A percentile compares a stretch with the other conserved stretches of the same genome.
These are phyloP conservation scores for Cytospora leucostoma DNA, from an alignment of 2,329 filamentous ascomycete genomes.

Conservation along the genomic window DNA sequence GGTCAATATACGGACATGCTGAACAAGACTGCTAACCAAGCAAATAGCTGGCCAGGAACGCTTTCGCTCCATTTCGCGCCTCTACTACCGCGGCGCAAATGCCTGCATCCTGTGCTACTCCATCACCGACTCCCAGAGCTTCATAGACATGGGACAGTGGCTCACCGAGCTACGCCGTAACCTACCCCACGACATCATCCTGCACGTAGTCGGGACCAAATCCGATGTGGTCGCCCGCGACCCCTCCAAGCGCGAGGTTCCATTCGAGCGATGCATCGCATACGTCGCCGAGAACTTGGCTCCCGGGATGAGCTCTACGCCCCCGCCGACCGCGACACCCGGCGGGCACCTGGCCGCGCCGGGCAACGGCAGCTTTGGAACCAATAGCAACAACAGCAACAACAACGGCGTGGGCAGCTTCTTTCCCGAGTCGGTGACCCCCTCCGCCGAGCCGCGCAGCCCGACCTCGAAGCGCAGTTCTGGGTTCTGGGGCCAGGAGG, in stretches of 20 bases:
- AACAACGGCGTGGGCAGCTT: conserved; percentile 36
- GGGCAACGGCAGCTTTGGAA: conserved; percentile 9
- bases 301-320: conserved; percentile 67
- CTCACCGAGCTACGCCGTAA: conserved; percentile 81
- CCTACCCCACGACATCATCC: conserved; percentile 73
- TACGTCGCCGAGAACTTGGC: conserved; percentile 93
- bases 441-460: conserved; percentile 54
- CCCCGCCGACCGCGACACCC: conserved; percentile 58
- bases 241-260: conserved; percentile 75
- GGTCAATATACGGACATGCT: background rate
- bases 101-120: conserved; percentile 93
- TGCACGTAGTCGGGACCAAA: conserved; percentile 95
- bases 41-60: conserved; percentile 79
- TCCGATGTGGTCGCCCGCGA: conserved; percentile 87
- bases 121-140: conserved; percentile 83
- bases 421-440: conserved; percentile 23
- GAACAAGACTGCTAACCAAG: background rate
- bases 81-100: conserved; percentile 96
- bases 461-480: conserved; percentile 67
- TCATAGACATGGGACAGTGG: conserved; percentile 91
- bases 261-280: conserved; percentile 92
- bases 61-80: conserved; percentile 88
- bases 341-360: conserved; percentile 25
- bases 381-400: conserved; percentile 33
- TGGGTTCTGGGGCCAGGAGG: conserved; percentile 87